Conservation (phyloP, 2,329 filamentous ascomycete species). For the Aureobasidium sp. region DNA sequence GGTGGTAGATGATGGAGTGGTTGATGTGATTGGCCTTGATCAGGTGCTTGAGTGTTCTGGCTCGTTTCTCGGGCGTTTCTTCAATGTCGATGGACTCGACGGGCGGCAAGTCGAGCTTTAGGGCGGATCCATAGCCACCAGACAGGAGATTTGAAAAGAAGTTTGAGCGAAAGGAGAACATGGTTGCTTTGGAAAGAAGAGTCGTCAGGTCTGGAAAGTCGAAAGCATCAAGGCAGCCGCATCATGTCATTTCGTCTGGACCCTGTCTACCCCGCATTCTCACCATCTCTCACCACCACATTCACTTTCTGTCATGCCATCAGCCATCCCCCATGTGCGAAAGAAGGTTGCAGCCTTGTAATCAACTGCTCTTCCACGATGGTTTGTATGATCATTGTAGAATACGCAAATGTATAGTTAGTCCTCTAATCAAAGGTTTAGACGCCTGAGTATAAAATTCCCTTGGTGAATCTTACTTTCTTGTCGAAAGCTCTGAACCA, state of each 20-base stretch:
- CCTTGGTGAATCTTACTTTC: too few relatives aligned
- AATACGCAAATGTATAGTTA: too few relatives aligned
- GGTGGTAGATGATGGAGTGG: constrained; percentile 71
- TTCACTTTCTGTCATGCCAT: too few relatives aligned
- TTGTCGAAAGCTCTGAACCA: too few relatives aligned
- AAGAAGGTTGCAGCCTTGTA: too few relatives aligned
- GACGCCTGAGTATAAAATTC: too few relatives aligned
- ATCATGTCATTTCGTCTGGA: constrained; percentile 7
- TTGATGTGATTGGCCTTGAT: constrained; percentile 88
- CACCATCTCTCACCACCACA: neutral
- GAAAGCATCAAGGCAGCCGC: constrained; percentile 7
- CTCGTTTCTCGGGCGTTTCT: constrained; percentile 66
- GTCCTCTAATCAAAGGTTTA: too few relatives aligned
- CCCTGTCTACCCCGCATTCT: constrained; percentile 12
- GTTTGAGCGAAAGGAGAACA: constrained; percentile 17
- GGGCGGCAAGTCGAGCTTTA: constrained; percentile 47
- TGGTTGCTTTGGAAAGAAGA: neutral
- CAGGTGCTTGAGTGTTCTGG: constrained; percentile 80
- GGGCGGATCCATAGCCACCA: neutral
- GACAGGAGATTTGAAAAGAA: constrained; percentile 7
- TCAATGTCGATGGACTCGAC: constrained; percentile 74
- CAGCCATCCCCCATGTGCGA: too few relatives aligned
- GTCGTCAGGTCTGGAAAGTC: neutral
- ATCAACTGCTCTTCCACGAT: too few relatives aligned
- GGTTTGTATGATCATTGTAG: too few relatives aligned